A percentile compares a stretch with the other conserved stretches of the same genome.
These are phyloP conservation scores for Blastobotrys apis DNA, from an alignment of 1,139 yeast genomes.

Conservation along the genomic window DNA sequence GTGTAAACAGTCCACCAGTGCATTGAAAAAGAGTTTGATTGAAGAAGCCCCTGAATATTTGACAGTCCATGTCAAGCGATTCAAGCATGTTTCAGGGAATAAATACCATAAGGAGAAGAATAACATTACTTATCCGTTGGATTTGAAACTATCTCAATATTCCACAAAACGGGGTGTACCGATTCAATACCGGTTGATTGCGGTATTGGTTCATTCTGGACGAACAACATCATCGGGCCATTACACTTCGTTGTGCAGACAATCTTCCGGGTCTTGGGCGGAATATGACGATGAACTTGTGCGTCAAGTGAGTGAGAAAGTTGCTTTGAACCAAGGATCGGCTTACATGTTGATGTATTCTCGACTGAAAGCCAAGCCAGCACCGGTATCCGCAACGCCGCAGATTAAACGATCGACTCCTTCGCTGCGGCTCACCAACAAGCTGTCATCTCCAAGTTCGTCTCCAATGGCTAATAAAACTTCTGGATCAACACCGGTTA, in stretches of 20 bases:
- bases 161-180: constrained; percentile 42
- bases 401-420: background rate
- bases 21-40: constrained; percentile 69
- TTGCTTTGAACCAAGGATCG: constrained; percentile 66
- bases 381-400: background rate
- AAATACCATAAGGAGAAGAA: constrained; percentile 83
- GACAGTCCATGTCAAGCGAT: constrained; percentile 81
- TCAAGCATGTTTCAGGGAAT: constrained; percentile 43
- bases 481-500: too few relatives aligned
- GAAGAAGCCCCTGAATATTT: constrained; percentile 84
- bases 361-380: constrained; percentile 24
- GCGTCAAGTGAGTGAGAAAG: constrained; percentile 64
- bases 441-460: constrained; percentile 5
- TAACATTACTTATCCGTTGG: constrained; percentile 73
- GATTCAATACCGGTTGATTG: constrained; percentile 65
- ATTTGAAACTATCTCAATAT: constrained; percentile 66
- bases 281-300: constrained; percentile 91
- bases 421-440: constrained; percentile 1
- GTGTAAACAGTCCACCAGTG: constrained; percentile 73
- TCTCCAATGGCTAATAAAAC: too few relatives aligned
- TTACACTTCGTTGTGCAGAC: constrained; percentile 84
- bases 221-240: constrained; percentile 91
- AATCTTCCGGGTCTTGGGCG: constrained; percentile 86
- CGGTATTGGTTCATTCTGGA: constrained; percentile 93
- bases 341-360: constrained; percentile 89